These are phyloP conservation scores for Murraya koenigii DNA, from an alignment of 345 rosid genomes.

Conservation along the genomic window DNA sequence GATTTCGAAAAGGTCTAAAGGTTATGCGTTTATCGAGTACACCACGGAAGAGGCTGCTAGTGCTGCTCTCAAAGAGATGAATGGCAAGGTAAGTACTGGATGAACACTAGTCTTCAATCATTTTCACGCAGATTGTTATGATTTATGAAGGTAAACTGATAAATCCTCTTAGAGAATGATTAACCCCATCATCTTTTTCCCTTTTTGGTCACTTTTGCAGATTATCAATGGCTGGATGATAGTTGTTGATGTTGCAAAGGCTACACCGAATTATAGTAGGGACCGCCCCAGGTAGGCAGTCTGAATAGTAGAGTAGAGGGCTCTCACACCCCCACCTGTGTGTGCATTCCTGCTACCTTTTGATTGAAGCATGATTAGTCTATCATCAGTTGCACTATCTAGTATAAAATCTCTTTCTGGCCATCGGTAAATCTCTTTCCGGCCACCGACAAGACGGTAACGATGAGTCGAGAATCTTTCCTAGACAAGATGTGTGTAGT, in stretches of 20 bases:
- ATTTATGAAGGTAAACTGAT: neutral
- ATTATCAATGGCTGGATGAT: slow-evolving; percentile 99
- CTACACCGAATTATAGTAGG: slow-evolving; percentile 43
- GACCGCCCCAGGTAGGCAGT: slow-evolving; percentile 24
- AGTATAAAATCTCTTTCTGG: neutral
- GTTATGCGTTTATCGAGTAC: slow-evolving; percentile 88
- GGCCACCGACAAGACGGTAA: neutral
- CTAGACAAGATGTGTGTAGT: neutral
- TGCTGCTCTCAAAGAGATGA: slow-evolving; percentile 87
- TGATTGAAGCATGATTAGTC: neutral
- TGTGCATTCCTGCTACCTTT: neutral
- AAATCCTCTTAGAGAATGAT: slow-evolving; percentile 4
- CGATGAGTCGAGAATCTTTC: neutral
- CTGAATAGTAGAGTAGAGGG: neutral
- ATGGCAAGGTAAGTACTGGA: slow-evolving; percentile 65
- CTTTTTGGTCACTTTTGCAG: slow-evolving; percentile 32
- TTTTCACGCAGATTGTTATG: neutral
- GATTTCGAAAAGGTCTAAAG: slow-evolving; percentile 95
- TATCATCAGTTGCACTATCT: neutral
- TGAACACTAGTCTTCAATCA: neutral
- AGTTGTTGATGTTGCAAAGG: slow-evolving; percentile 90
- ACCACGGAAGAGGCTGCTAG: slow-evolving; percentile 89
- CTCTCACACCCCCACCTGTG: neutral
- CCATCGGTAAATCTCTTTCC: too few relatives aligned
- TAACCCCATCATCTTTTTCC: slow-evolving; percentile 12